phyloP scores from a whole-genome alignment of 2,329 filamentous ascomycete species.

The Aspergillus luchuensis region DNA sequence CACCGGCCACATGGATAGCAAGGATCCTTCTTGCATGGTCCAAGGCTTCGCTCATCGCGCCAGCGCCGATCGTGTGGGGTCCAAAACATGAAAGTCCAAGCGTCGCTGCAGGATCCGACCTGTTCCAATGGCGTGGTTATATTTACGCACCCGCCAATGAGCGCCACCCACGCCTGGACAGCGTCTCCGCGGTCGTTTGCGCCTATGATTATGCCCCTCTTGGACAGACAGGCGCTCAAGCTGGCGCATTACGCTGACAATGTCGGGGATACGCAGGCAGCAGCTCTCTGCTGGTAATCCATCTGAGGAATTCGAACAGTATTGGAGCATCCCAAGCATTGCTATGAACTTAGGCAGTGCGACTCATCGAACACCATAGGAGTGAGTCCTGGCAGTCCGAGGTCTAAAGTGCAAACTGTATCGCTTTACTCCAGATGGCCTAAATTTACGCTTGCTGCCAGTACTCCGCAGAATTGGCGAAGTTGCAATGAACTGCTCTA shows the following conservation, averaged over 20 bases:
- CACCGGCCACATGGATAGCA: not conserved
- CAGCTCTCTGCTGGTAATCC: not conserved
- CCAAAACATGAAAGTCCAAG: not conserved
- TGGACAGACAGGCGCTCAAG: not conserved
- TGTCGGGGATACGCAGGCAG: not conserved
- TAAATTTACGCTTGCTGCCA: not conserved
- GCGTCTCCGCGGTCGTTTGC: not conserved
- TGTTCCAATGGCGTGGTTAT: not conserved
- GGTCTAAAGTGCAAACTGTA: not conserved
- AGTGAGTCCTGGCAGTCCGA: not conserved
- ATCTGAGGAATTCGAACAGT: not conserved
- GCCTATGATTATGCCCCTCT: not conserved
- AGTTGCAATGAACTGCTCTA: not conserved
- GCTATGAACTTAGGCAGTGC: not conserved
- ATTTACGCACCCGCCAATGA: slow-evolving; percentile 1
- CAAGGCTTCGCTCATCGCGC: not conserved
- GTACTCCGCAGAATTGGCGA: not conserved
- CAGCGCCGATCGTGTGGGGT: not conserved
- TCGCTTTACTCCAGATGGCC: not conserved
- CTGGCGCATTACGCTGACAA: not conserved
- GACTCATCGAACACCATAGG: not conserved
- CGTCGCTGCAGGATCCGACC: not conserved
- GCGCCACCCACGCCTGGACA: not conserved
- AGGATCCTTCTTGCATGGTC: not conserved
- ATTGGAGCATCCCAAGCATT: not conserved